Evolutionary conservation across 2,329 filamentous ascomycete species (phyloP), one percentile per base, ranked within the genome.

Genomic region (Aspergillus texensis): DNA sequence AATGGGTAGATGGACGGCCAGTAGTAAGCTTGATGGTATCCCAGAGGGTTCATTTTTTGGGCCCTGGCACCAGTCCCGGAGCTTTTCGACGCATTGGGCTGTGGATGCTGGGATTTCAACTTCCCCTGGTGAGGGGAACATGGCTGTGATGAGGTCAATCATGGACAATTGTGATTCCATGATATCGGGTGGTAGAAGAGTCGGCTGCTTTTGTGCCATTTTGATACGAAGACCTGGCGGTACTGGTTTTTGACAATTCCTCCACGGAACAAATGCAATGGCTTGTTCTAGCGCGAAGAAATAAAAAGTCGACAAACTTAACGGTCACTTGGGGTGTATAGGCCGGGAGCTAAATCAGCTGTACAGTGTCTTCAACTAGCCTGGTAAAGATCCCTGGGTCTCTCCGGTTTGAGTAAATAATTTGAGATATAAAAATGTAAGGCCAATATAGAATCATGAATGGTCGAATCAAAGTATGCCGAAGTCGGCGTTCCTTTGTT

Each of bases 101-200:
- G 72, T 77, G 10, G 81, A 74, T n/a, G 70, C 76, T 2, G 80
- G 72, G 4, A 74, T 70, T 1, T 83, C 82, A 1, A 82, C 72
- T 16, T 84, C 81, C 0, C 68, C 70, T 1, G 70, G 63, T 0
- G 70, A 70, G 0, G 79, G 78, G 63, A 84, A 86, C 84, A 86
- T 86, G 11, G 83, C 83, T 67, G 77, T 72, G 3, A 86, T 71
- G n/a, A 86, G 80, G 57, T 86, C 83, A 39, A 85, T 76, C 60
- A 81, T 82, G 1, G 79, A 80, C 12, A 85, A 71, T 70, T 85
- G 83, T 14, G 80, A 74, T 62, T 82, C 80, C 68, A 85, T 75
- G 1, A 83, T 65, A 9, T 84, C 82, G n/a, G 69, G 69, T 0
- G 82, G 76, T 10, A 84, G 68, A 43, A 71, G n/a, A 1, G 12